Evolutionary conservation across 2,329 filamentous ascomycete species (phyloP).

Genomic region (Fusarium protoensiforme): DNA sequence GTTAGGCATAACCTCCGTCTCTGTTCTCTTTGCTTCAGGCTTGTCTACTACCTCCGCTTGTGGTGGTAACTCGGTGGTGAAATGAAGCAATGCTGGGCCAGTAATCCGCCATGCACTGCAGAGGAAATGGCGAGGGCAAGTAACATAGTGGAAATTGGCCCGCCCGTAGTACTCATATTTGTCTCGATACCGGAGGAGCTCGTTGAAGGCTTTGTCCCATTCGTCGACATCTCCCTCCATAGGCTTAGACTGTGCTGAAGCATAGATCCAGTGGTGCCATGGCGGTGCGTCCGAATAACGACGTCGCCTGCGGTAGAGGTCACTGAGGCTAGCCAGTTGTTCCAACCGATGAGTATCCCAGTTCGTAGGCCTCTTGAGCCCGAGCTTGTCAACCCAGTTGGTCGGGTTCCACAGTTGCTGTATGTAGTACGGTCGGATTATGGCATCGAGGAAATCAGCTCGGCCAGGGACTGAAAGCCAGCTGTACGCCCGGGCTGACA

Average conservation of each 20-base stretch:
- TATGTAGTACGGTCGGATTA: background rate
- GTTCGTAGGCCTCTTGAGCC: background rate
- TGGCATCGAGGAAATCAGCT: background rate
- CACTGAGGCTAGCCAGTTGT: background rate
- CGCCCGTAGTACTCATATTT: background rate
- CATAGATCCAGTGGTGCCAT: slow-evolving; percentile 4
- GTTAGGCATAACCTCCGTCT: background rate
- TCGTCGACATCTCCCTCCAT: background rate
- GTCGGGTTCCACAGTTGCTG: background rate
- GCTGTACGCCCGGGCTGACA: background rate
- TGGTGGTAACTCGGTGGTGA: background rate
- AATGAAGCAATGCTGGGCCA: background rate
- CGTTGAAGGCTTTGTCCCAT: background rate
- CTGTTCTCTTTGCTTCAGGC: background rate
- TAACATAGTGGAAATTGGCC: background rate
- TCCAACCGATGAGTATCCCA: background rate
- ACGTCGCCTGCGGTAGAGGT: background rate
- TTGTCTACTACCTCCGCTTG: background rate
- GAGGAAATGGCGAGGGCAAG: background rate
- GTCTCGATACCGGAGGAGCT: background rate
- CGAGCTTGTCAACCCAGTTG: background rate
- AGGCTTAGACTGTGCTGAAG: background rate
- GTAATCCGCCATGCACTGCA: background rate
- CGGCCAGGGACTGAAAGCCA: background rate
- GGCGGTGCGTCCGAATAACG: background rate